Conservation (phyloP, 257 asterid species). For the Fraxinus anomala region DNA sequence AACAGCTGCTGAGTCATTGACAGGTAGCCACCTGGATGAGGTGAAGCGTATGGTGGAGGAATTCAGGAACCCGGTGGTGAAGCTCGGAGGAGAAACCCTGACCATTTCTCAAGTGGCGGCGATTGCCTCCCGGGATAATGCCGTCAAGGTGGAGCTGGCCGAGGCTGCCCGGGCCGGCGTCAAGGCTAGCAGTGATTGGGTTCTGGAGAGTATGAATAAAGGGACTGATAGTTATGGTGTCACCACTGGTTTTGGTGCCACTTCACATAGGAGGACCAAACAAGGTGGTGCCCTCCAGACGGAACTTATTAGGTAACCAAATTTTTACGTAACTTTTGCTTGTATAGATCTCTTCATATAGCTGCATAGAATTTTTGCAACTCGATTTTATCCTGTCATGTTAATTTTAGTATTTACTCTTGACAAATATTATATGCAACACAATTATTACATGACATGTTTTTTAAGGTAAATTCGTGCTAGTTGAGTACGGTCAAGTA, state of each 20-base stretch:
- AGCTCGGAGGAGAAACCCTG: constrained; percentile 73
- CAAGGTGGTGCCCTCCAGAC: constrained; percentile 89
- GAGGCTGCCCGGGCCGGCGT: constrained; percentile 79
- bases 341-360: not conserved
- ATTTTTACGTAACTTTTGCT: not conserved
- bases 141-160: constrained; percentile 71
- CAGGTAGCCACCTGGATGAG: constrained; percentile 87
- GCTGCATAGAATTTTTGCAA: not conserved
- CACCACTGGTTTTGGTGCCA: constrained; percentile 88
- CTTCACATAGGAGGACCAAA: constrained; percentile 83
- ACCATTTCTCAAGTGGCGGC: constrained; percentile 89
- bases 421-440: not conserved
- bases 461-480: not conserved
- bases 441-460: not conserved
- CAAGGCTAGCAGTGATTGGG: constrained; percentile 96
- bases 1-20: constrained; percentile 69
- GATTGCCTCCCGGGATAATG: constrained; percentile 59
- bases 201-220: constrained; percentile 80
- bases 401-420: not conserved
- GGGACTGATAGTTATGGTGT: constrained; percentile 94
- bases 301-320: constrained; percentile 78
- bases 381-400: not conserved
- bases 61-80: constrained; percentile 71
- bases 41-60: constrained; percentile 86
- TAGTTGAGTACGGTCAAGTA: not conserved